Conservation (phyloP, 1,284 basidiomycete species). For the Pseudozyma hubeiensis region DNA sequence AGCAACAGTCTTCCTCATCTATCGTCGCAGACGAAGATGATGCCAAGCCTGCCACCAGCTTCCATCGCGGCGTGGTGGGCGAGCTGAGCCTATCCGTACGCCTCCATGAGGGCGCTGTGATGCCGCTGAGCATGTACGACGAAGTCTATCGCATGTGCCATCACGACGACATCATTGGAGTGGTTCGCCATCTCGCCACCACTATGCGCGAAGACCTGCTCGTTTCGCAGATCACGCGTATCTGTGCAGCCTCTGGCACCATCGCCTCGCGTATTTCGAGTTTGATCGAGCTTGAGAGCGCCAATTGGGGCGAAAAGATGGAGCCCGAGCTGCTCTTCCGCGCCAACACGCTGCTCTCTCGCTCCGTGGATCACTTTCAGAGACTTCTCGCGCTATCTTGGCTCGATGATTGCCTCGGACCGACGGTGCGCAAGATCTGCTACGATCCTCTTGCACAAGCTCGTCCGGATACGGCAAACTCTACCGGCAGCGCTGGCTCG, state of each 20-base stretch:
- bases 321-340: conserved; percentile 60
- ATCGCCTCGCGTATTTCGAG: conserved; percentile 47
- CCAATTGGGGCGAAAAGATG: conserved; percentile 37
- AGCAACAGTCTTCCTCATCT: neutral
- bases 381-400: conserved; percentile 49
- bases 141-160: conserved; percentile 45
- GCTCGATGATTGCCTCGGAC: conserved; percentile 57
- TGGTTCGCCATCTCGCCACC: conserved; percentile 42
- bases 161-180: conserved; percentile 10
- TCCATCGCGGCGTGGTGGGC: conserved; percentile 52
- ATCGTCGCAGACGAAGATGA: conserved; percentile 19
- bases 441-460: conserved; percentile 30
- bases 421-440: conserved; percentile 54
- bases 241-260: conserved; percentile 56
- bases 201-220: conserved; percentile 52
- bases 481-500: conserved; percentile 15
- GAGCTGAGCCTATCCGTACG: conserved; percentile 52
- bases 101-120: conserved; percentile 49
- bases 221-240: conserved; percentile 51
- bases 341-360: conserved; percentile 59
- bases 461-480: conserved; percentile 17
- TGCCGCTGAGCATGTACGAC: conserved; percentile 53
- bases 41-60: conserved; percentile 21
- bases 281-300: conserved; percentile 51
- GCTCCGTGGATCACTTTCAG: conserved; percentile 59